Conservation (phyloP, 2,329 filamentous ascomycete species). For the Cordyceps farinosa region DNA sequence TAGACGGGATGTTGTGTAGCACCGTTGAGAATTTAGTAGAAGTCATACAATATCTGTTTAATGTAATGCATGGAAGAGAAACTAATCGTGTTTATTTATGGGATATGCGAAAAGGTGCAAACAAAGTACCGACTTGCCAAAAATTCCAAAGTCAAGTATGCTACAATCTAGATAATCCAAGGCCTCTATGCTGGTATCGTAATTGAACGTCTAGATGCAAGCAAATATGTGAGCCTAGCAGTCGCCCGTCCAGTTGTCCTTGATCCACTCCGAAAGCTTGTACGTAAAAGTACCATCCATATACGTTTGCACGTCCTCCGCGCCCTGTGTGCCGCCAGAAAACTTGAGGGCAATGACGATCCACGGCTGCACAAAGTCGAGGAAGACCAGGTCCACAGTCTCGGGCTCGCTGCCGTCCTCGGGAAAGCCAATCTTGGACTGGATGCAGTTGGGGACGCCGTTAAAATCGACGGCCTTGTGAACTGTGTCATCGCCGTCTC, state of each 20-base stretch:
- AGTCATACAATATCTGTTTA: not conserved
- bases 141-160: not conserved
- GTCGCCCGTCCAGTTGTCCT: constrained; percentile 52
- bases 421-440: constrained; percentile 63
- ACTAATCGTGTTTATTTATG: not conserved
- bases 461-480: constrained; percentile 74
- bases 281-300: constrained; percentile 54
- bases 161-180: no score
- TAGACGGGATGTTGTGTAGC: not conserved
- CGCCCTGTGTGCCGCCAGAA: constrained; percentile 48
- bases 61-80: constrained; percentile 5
- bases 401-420: constrained; percentile 52
- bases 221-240: constrained; percentile 32
- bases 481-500: constrained; percentile 85
- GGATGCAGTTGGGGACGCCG: constrained; percentile 77
- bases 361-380: constrained; percentile 86
- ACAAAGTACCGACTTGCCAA: not conserved
- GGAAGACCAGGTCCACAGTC: constrained; percentile 81
- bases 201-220: not conserved
- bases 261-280: constrained; percentile 55
- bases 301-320: constrained; percentile 49
- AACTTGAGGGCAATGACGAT: constrained; percentile 70
- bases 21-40: not conserved
- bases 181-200: not conserved
- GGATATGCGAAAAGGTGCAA: not conserved